A percentile compares a stretch with the other conserved stretches of the same genome.
phyloP scores from a whole-genome alignment of 192 early-diverging fungal species.

The Kickxella alabastrina region DNA sequence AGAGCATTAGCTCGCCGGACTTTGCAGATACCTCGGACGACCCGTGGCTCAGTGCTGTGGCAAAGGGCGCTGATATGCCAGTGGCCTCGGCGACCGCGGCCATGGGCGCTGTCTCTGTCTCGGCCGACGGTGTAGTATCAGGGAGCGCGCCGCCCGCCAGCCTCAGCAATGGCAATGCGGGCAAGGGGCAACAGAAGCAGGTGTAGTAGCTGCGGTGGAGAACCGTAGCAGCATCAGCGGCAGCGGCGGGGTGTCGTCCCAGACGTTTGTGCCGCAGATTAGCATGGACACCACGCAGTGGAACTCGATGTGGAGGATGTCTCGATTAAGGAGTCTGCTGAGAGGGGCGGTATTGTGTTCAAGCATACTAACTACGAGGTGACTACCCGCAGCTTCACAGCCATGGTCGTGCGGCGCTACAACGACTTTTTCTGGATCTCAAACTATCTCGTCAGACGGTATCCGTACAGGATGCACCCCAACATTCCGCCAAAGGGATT shows the following conservation, averaged over 20 bases:
- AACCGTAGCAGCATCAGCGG: slow-evolving; percentile 4
- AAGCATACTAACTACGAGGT: slow-evolving; percentile 89
- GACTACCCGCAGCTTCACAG: slow-evolving; percentile 58
- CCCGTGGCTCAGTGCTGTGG: slow-evolving; percentile 52
- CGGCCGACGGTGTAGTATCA: not conserved
- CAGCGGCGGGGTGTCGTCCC: not conserved
- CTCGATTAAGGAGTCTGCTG: slow-evolving; percentile 49
- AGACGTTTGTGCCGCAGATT: slow-evolving; percentile 27
- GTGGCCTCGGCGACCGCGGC: slow-evolving; percentile 17
- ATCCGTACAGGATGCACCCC: slow-evolving; percentile 77
- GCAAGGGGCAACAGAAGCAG: slow-evolving; percentile 37
- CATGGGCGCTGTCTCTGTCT: slow-evolving; percentile 21
- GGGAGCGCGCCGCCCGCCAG: slow-evolving; percentile 22
- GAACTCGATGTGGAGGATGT: slow-evolving; percentile 53
- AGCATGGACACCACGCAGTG: slow-evolving; percentile 49
- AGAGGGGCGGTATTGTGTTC: slow-evolving; percentile 62
- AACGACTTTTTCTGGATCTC: slow-evolving; percentile 90
- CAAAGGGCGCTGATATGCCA: slow-evolving; percentile 8
- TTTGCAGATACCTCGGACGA: slow-evolving; percentile 50
- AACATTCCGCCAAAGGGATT: slow-evolving; percentile 87
- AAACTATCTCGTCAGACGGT: slow-evolving; percentile 70
- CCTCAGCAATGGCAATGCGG: slow-evolving; percentile 14
- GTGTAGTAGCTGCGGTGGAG: slow-evolving; percentile 7
- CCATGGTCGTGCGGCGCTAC: slow-evolving; percentile 73
- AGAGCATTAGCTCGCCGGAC: slow-evolving; percentile 9